Evolutionary conservation across 2,329 filamentous ascomycete genomes (phyloP).

Genomic region (Tolypocladium sp.): DNA sequence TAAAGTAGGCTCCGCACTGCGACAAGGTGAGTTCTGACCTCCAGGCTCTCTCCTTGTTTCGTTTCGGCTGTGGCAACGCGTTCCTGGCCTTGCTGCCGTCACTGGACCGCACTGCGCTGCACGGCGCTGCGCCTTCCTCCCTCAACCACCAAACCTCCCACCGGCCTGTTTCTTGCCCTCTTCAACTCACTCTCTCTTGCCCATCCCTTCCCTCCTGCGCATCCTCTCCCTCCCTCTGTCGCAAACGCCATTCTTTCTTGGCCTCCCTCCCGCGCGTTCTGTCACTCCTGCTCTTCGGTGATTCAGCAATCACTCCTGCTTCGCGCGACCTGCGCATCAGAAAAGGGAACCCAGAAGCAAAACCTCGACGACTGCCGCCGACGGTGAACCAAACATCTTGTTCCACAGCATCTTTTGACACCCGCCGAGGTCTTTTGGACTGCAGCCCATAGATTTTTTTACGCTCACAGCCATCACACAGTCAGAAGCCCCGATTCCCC

Average conservation of each 20-base stretch:
- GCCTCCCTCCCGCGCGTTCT: not conserved
- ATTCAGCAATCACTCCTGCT: not conserved
- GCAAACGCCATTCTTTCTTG: not conserved
- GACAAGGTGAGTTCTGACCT: slow-evolving; percentile 8
- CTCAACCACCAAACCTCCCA: not conserved
- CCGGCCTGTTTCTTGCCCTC: not conserved
- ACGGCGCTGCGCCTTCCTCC: not conserved
- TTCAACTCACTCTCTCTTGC: not conserved
- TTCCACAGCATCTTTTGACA: slow-evolving; percentile 12
- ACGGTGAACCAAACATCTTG: slow-evolving; percentile 2
- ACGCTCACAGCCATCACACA: slow-evolving; percentile 6
- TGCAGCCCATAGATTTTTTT: slow-evolving; percentile 10
- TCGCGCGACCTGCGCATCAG: slow-evolving; percentile 2
- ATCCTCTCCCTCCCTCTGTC: slow-evolving; percentile 13
- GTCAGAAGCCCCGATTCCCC: slow-evolving; percentile 5
- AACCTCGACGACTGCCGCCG: not conserved
- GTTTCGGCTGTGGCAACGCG: not conserved
- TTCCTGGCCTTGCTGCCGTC: not conserved
- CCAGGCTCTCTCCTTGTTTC: slow-evolving; percentile 9
- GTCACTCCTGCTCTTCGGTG: not conserved
- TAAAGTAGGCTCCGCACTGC: not conserved
- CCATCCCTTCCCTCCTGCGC: not conserved
- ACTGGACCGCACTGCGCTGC: not conserved
- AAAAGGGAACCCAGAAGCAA: slow-evolving; percentile 1
- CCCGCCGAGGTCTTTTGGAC: slow-evolving; percentile 12